A percentile compares a stretch with the other conserved stretches of the same genome.
Conservation (phyloP, 768 basidiomycete species). For the Leccinellum luteum region DNA sequence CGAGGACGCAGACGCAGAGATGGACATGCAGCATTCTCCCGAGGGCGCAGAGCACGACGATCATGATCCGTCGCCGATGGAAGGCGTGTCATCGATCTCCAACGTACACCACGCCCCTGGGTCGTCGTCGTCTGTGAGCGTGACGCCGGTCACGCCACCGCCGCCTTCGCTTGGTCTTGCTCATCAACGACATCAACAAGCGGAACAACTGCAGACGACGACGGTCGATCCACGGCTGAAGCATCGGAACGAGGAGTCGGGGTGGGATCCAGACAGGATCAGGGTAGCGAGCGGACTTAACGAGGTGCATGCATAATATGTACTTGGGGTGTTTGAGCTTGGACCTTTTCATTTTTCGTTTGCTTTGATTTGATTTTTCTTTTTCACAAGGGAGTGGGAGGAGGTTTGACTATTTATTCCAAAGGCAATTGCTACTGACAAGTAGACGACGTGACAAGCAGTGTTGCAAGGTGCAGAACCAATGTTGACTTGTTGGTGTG, state of each 20-base stretch:
- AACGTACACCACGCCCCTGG: constrained; percentile 15
- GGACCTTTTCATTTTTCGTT: background rate
- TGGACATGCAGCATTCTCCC: constrained; percentile 27
- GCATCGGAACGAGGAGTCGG: constrained; percentile 29
- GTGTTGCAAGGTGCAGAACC: background rate
- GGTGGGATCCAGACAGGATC: constrained; percentile 25
- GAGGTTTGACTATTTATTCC: constrained; percentile 11
- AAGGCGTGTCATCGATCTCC: constrained; percentile 26
- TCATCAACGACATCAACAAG: constrained; percentile 1
- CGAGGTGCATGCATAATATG: constrained; percentile 15
- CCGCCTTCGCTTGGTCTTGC: constrained; percentile 18
- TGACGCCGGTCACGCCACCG: constrained; percentile 33
- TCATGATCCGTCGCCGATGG: constrained; percentile 34
- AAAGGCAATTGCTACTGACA: constrained; percentile 16
- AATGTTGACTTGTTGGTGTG: too few relatives aligned
- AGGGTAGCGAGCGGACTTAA: constrained; percentile 14
- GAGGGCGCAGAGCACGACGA: constrained; percentile 25
- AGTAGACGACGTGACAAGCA: background rate
- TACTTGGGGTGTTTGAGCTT: background rate
- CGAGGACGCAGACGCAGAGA: constrained; percentile 13
- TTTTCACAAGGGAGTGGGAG: background rate
- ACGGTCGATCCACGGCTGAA: constrained; percentile 31
- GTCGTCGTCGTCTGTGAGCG: constrained; percentile 25
- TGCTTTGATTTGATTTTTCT: background rate
- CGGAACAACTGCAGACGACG: background rate